A percentile compares a stretch with the other conserved stretches of the same genome.
These are phyloP conservation scores for Moringa oleifera DNA, from an alignment of 345 rosid genomes.

Conservation along the genomic window DNA sequence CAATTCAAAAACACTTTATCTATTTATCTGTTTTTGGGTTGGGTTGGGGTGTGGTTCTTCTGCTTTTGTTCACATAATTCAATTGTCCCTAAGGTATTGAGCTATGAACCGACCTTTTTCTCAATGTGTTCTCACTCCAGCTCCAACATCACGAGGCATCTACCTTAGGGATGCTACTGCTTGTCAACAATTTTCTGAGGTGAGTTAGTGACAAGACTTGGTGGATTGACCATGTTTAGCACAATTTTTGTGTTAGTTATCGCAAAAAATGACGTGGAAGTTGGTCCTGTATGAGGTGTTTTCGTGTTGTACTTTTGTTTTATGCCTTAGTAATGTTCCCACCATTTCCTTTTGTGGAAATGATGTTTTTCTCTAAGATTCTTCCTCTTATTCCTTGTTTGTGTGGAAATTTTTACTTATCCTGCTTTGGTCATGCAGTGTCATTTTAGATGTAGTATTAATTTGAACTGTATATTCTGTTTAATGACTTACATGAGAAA, in stretches of 20 bases:
- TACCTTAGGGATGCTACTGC: constrained; percentile 77
- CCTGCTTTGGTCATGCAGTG: no score
- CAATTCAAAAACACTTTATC: neutral
- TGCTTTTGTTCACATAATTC: no score
- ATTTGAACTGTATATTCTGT: no score
- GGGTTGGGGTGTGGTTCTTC: no score
- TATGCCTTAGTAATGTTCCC: no score
- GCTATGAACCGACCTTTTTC: constrained; percentile 5
- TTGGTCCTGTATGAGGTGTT: neutral
- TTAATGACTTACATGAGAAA: no score
- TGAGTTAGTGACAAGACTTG: constrained; percentile 23
- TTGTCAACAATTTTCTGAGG: constrained; percentile 78
- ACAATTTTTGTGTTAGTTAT: constrained; percentile 3
- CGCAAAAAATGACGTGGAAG: neutral
- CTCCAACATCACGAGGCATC: constrained; percentile 78
- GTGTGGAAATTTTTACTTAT: neutral
- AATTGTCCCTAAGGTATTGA: neutral
- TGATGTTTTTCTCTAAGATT: no score
- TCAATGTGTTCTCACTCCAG: constrained; percentile 37
- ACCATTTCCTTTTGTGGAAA: no score
- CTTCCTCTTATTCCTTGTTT: no score
- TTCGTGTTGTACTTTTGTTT: no score
- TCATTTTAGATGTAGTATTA: no score
- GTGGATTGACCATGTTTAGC: constrained; percentile 1
- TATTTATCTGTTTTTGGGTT: neutral